Conservation (phyloP, 257 asterid genomes). For the Capsicum baccatum region DNA sequence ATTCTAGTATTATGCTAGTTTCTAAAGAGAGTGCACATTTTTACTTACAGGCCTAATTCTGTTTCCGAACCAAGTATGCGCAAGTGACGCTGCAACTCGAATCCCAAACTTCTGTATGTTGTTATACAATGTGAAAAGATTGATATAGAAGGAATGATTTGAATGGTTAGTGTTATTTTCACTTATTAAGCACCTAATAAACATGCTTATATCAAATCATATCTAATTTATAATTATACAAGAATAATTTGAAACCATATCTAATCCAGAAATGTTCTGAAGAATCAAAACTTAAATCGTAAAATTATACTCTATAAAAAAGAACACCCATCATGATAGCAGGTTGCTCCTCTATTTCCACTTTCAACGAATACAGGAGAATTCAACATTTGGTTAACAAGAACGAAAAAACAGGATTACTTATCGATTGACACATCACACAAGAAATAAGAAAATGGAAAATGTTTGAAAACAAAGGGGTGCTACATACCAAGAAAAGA, state of each 20-base stretch:
- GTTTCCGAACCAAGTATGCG: too few species aligned
- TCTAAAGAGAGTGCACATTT: too few species aligned
- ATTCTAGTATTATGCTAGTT: not conserved
- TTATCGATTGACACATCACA: not conserved
- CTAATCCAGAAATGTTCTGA: not conserved
- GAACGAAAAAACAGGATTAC: not conserved
- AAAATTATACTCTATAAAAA: not conserved
- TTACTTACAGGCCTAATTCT: too few species aligned
- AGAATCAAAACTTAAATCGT: conserved; percentile 9
- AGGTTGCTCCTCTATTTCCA: conserved; percentile 7
- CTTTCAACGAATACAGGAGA: conserved; percentile 1
- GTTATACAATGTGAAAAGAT: not conserved
- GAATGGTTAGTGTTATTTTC: not conserved
- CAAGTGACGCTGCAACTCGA: too few species aligned
- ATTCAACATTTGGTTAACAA: not conserved
- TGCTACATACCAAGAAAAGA: not conserved
- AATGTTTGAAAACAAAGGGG: not conserved
- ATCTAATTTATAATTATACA: not conserved
- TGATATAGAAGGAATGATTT: not conserved
- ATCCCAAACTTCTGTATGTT: too few species aligned
- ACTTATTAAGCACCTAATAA: not conserved
- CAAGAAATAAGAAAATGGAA: not conserved
- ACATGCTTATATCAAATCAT: not conserved
- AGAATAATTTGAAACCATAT: not conserved
- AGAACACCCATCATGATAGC: not conserved